Percentiles rank a stretch among this genome's conserved stretches.
phyloP scores from a whole-genome alignment of 2,329 filamentous ascomycete genomes.

The Penicillium sp. region DNA sequence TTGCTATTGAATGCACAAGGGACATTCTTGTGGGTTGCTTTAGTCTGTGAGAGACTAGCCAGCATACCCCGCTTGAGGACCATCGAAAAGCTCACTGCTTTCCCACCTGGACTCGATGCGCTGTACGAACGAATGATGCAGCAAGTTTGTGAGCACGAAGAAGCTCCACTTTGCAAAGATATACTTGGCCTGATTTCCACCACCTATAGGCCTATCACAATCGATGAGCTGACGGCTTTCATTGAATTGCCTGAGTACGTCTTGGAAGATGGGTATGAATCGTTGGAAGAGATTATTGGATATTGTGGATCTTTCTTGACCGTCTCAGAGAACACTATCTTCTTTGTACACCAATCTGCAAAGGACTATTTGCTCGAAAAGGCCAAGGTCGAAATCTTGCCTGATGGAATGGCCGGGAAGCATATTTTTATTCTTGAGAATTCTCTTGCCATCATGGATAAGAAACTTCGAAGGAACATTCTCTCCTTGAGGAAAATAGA shows the following conservation, averaged over 20 bases:
- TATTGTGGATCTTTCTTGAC: conserved; percentile 29
- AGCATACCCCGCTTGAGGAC: neutral
- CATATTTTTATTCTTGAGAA: conserved; percentile 35
- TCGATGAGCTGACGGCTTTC: conserved; percentile 9
- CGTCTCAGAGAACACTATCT: conserved; percentile 14
- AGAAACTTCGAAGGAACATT: conserved; percentile 36
- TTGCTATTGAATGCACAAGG: neutral
- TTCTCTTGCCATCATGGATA: conserved; percentile 35
- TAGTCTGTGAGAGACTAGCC: conserved; percentile 1
- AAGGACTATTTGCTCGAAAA: conserved; percentile 21
- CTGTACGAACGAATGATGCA: conserved; percentile 6
- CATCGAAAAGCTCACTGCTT: neutral
- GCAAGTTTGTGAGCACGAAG: conserved; percentile 2
- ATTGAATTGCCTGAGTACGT: neutral
- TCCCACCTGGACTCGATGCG: conserved; percentile 3
- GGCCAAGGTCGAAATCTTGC: conserved; percentile 25
- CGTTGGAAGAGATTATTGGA: conserved; percentile 14
- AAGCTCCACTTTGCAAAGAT: neutral
- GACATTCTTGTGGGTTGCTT: conserved; percentile 29
- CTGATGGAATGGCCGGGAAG: conserved; percentile 18
- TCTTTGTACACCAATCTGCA: conserved; percentile 31
- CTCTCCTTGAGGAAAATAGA: conserved; percentile 30
- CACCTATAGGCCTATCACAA: neutral
- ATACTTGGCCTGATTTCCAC: neutral
- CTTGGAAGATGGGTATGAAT: neutral